These are phyloP conservation scores for Candida stauntonica DNA, from an alignment of 805 yeast species.

Conservation along the genomic window DNA sequence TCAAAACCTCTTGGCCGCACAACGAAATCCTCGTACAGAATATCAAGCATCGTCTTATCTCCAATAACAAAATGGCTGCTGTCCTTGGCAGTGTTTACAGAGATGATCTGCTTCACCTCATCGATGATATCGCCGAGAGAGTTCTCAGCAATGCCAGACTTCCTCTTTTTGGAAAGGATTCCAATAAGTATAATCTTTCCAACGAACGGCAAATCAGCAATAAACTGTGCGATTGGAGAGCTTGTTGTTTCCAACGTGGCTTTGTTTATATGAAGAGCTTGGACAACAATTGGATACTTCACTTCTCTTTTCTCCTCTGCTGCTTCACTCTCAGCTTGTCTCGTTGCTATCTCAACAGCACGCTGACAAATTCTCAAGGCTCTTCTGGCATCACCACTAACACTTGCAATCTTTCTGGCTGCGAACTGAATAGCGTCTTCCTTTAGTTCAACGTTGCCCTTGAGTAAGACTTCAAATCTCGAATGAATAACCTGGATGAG, in stretches of 20 bases:
- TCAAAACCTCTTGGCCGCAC: constrained; percentile 57
- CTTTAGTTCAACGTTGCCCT: constrained; percentile 35
- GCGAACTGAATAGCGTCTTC: constrained; percentile 88
- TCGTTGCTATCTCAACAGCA: constrained; percentile 75
- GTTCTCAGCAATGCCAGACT: constrained; percentile 69
- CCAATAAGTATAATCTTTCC: constrained; percentile 73
- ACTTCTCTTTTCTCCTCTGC: constrained; percentile 24
- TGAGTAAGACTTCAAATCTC: constrained; percentile 50
- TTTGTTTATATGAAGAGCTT: constrained; percentile 67
- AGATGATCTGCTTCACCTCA: constrained; percentile 56
- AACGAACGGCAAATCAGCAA: constrained; percentile 58
- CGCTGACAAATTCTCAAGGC: constrained; percentile 84
- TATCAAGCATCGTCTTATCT: constrained; percentile 31
- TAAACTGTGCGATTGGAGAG: constrained; percentile 62
- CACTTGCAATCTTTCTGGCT: constrained; percentile 90
- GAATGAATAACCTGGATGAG: constrained; percentile 69
- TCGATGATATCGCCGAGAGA: constrained; percentile 73
- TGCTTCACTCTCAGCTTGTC: constrained; percentile 6
- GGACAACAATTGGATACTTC: constrained; percentile 40
- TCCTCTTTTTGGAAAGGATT: constrained; percentile 54
- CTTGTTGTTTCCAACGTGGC: constrained; percentile 78
- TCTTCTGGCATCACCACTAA: constrained; percentile 95
- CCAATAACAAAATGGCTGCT: constrained; percentile 27
- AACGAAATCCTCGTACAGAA: constrained; percentile 32
- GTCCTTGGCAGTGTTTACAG: constrained; percentile 32